Conservation (phyloP, 75 land plant species). For the Selaginella moellendorffii region DNA sequence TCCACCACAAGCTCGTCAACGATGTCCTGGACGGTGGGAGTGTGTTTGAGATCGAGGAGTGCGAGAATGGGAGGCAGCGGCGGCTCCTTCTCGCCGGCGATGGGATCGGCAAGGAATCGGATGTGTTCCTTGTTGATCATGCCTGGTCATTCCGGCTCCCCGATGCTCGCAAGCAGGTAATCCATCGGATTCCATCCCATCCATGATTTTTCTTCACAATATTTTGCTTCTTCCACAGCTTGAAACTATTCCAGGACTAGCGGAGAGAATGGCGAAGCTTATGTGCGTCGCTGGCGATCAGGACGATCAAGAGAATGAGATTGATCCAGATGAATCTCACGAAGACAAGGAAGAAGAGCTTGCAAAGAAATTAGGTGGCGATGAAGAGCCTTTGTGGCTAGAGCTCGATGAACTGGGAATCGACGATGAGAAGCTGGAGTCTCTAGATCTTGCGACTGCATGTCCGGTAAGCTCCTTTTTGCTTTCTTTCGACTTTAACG, state of each 20-base stretch:
- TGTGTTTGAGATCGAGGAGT: slow-evolving; percentile 54
- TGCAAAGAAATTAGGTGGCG: slow-evolving; percentile 11
- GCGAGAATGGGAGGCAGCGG: slow-evolving; percentile 49
- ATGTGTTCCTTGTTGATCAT: slow-evolving; percentile 81
- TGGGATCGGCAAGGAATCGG: slow-evolving; percentile 33
- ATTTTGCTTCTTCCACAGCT: slow-evolving; percentile 37
- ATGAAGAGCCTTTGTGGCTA: slow-evolving; percentile 43
- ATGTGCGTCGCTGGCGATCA: slow-evolving; percentile 71
- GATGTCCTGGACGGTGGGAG: slow-evolving; percentile 77
- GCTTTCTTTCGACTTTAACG: no score
- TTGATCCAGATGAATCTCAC: no score
- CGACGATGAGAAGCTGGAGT: slow-evolving; percentile 46
- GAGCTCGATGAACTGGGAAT: slow-evolving; percentile 81
- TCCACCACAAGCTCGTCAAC: slow-evolving; percentile 51
- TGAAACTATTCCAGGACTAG: slow-evolving; percentile 57
- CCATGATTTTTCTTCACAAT: no score
- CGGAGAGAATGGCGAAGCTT: slow-evolving; percentile 69
- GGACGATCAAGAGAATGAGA: slow-evolving; percentile 10
- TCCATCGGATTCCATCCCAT: no score
- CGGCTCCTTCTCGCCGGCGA: slow-evolving; percentile 36
- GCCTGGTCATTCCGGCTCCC: slow-evolving; percentile 95
- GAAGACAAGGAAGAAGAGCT: no score
- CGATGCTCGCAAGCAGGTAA: slow-evolving; percentile 76
- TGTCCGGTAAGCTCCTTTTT: slow-evolving; percentile 90
- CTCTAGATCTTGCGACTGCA: slow-evolving; percentile 44